Base-by-base conservation (phyloP, 345 rosid genomes). In the Murraya paniculata region DNA sequence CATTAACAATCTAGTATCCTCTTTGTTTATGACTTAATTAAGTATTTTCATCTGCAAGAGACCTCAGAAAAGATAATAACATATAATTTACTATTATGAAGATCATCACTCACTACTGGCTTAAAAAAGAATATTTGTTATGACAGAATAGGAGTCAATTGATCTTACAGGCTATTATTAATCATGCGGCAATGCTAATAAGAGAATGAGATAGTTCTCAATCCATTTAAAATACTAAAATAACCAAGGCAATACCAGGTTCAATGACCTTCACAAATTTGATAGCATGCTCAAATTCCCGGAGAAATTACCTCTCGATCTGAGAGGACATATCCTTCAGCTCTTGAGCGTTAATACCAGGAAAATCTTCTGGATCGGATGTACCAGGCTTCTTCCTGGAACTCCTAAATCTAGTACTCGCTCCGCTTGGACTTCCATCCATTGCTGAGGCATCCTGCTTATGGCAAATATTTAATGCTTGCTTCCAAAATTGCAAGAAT, bases 401-500 rank as follows among this genome's bases (percentile, higher is more conserved):
- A 81, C 85, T 84, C 82, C 90, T 88, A 80, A 81, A 84, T 80
- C 85, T 87, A 65, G 67, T 64, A 71, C 59, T 84, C 72, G 87
- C 92, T 75, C 72, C 87, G 83, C 79, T 86, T 39, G 96, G 94
- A 82, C 91, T 94, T 86, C 89, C 97, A 89, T 92, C 97, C 80
- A 85, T 86, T 65, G 90, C 97, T 72, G n/a, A 92, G 60, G 93
- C 92, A 87, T 95, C 97, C 82, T 86, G 91, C 31, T 98, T 77
- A 83, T 96, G 99, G 85, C 97, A 92, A 80, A 94, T 91, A 88
- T 92, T 85, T 77, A 94, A 81, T 33, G 97, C 97, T 82, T 91
- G 98, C 88, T 92, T 96, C 98, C 97, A 94, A 62, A 94, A 6
- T 91, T 76, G 98, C 99, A 48, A 94, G 95, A 81, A 92, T 88